These are phyloP conservation scores for Lactifluus echinatus DNA, from an alignment of 768 basidiomycete species.

Conservation along the genomic window DNA sequence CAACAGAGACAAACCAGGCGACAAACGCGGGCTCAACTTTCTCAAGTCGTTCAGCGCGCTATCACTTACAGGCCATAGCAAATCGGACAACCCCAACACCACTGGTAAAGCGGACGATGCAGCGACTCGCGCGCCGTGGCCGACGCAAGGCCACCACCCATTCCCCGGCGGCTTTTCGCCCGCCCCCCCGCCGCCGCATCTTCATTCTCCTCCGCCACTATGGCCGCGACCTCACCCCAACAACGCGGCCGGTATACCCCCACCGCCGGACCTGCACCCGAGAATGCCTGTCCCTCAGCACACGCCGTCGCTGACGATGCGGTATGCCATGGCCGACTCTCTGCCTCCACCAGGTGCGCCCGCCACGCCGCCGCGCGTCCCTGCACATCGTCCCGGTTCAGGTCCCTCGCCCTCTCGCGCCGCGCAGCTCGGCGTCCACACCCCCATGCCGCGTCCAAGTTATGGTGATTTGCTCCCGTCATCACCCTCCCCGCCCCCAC, in stretches of 20 bases:
- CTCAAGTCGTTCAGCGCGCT: slow-evolving; percentile 29
- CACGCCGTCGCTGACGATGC: slow-evolving; percentile 33
- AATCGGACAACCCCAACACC: background rate
- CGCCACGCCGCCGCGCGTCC: background rate
- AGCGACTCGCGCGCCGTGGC: background rate
- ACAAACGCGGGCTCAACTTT: slow-evolving; percentile 24
- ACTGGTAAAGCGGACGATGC: background rate
- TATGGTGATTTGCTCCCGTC: background rate
- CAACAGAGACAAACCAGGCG: slow-evolving; percentile 2
- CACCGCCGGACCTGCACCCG: slow-evolving; percentile 23
- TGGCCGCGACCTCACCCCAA: slow-evolving; percentile 3
- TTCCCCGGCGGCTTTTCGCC: background rate
- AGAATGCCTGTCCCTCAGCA: slow-evolving; percentile 33
- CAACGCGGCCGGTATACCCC: slow-evolving; percentile 24
- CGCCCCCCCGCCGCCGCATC: background rate
- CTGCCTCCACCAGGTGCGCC: background rate
- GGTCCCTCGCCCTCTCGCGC: background rate
- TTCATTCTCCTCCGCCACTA: background rate
- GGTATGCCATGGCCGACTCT: slow-evolving; percentile 25
- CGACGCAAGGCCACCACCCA: background rate
- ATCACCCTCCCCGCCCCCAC: too few relatives aligned
- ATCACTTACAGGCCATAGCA: slow-evolving; percentile 24
- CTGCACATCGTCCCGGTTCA: slow-evolving; percentile 6
- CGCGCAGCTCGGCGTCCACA: background rate
- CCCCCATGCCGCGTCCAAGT: background rate